phyloP scores from a whole-genome alignment of 2,329 filamentous ascomycete species.

The Aspergillus calidoustus region DNA sequence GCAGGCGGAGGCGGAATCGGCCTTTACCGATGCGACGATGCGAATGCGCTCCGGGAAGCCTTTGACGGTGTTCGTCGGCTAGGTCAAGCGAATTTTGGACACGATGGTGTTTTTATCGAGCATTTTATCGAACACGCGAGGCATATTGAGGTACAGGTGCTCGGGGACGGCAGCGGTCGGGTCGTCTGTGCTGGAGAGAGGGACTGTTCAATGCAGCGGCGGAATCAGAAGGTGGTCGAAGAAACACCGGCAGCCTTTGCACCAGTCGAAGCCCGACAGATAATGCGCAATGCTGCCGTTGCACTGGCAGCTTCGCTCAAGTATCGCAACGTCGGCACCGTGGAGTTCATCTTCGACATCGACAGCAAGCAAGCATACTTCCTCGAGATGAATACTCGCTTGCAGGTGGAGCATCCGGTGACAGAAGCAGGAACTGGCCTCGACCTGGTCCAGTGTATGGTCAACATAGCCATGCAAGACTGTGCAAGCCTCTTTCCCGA shows the following conservation, averaged over 20 bases:
- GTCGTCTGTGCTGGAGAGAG: constrained; percentile 46
- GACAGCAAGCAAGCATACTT: constrained; percentile 49
- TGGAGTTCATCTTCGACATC: constrained; percentile 53
- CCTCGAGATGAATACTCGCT: constrained; percentile 54
- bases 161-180: constrained; percentile 37
- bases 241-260: constrained; percentile 49
- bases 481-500: constrained; percentile 21
- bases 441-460: constrained; percentile 40
- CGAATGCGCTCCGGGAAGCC: not conserved
- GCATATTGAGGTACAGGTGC: constrained; percentile 58
- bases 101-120: constrained; percentile 6
- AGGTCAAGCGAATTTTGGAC: not conserved
- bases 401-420: constrained; percentile 57
- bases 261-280: constrained; percentile 30
- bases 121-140: constrained; percentile 19
- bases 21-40: not conserved
- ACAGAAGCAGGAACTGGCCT: constrained; percentile 47
- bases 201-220: constrained; percentile 57
- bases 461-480: constrained; percentile 34
- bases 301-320: constrained; percentile 41
- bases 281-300: constrained; percentile 46
- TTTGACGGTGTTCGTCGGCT: not conserved
- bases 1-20: constrained; percentile 15
- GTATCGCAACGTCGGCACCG: constrained; percentile 51
- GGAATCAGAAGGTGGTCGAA: constrained; percentile 59